These are phyloP conservation scores for Leersia perrieri DNA, from an alignment of 176 grass and related monocot genomes.

Conservation along the genomic window DNA sequence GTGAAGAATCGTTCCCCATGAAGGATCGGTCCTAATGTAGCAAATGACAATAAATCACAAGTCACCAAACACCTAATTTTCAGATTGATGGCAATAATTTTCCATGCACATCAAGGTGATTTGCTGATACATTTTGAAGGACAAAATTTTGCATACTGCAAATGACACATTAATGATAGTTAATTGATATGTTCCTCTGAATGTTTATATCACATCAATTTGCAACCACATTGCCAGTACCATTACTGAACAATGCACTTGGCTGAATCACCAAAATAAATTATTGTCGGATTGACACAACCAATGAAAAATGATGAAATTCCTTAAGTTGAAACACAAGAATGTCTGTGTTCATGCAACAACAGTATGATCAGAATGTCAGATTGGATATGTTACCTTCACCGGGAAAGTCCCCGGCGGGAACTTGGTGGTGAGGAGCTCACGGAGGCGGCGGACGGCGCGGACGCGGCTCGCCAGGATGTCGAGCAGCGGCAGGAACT, in stretches of 20 bases:
- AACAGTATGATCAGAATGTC: not conserved
- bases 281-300: constrained; percentile 12
- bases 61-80: not conserved
- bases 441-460: constrained; percentile 81
- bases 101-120: not conserved
- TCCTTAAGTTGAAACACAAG: not conserved
- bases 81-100: constrained; percentile 1
- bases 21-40: not conserved
- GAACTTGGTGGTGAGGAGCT: constrained; percentile 95
- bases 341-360: not conserved
- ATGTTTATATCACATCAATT: not conserved
- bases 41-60: not conserved
- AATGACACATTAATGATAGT: not conserved
- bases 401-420: constrained; percentile 89
- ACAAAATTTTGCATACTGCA: not conserved
- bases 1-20: not conserved
- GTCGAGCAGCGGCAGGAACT: constrained; percentile 90
- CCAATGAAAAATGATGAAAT: not conserved
- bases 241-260: not conserved
- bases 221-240: not conserved
- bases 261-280: not conserved
- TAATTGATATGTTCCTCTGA: not conserved
- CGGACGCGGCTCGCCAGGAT: constrained; percentile 82
- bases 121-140: not conserved
- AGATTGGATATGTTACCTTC: constrained; percentile 60